Evolutionary conservation across 768 basidiomycete genomes (phyloP), one percentile per base, ranked within the genome.

Genomic region (Lactarius tabidus): DNA sequence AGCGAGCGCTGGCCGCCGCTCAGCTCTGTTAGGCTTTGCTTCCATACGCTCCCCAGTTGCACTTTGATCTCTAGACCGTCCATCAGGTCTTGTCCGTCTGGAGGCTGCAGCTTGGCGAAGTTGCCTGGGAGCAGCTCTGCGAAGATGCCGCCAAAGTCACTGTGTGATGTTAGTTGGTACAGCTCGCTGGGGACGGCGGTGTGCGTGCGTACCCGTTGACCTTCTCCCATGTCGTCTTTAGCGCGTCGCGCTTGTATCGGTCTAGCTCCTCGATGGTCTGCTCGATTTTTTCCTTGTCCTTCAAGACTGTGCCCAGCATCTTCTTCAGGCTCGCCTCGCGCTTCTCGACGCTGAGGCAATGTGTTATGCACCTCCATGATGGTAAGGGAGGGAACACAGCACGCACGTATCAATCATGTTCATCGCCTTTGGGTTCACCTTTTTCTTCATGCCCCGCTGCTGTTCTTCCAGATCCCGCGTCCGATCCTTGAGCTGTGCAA

Each of bases 1-100:
- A 99, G 83, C 0, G 97, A 99, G 93, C 97, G 80, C 80, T 99
- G 97, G 14, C 97, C 97, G 64, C 97, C 97, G 71, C 93, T 96
- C 60, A 99, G 80, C 73, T 99, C 97, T 0, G 96, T 99, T 74
- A 99, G 80, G 74, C 92, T 94, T 70, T 95, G 92, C 75, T 99
- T 99, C 97, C 97, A 99, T 0, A 99, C 94, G 33, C 82, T 86
- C 12, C 97, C 97, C 2, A 99, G 85, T 70, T 84, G 88, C 14
- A 99, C 97, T 74, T 98, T 99, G 77, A 99, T 95, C 74, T 99
- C 97, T 8, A 99, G 84, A 39, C 97, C 97, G 63, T 94, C 85
- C 77, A 93, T 96, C 66, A 99, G 80, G 73, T 98, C 95, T 75
- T 93, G 87, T 0, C 90, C 91, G 41, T 98, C 96, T 4, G 95